A percentile compares a stretch with the other conserved stretches of the same genome.
Conservation (phyloP, 139 green algal species). For the Volvox africanus region DNA sequence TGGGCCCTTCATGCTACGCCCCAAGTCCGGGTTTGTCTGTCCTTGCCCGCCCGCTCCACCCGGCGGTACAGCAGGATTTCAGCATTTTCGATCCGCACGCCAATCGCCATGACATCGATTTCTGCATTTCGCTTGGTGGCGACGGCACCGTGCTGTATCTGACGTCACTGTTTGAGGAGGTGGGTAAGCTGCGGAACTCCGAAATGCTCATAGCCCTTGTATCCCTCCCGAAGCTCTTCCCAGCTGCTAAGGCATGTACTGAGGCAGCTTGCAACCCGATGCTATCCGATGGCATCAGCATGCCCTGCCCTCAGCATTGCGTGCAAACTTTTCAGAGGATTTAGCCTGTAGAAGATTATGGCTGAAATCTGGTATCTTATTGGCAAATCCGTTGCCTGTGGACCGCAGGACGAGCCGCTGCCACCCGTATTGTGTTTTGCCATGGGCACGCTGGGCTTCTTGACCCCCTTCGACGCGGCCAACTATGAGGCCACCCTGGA, state of each 20-base stretch:
- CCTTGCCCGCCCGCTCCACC: neutral
- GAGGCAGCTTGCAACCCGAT: no score
- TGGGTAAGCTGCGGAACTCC: neutral
- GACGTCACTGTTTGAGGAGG: conserved; percentile 79
- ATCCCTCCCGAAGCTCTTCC: no score
- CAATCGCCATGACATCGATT: conserved; percentile 71
- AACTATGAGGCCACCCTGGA: conserved; percentile 67
- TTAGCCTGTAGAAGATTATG: no score
- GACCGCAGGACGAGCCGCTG: conserved; percentile 77
- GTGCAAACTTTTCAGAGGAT: no score
- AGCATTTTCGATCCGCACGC: conserved; percentile 43
- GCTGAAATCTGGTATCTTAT: no score
- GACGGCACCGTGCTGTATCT: conserved; percentile 91
- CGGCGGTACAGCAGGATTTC: conserved; percentile 31
- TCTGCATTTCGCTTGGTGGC: conserved; percentile 86
- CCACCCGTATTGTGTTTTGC: conserved; percentile 89
- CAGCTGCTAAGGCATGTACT: no score
- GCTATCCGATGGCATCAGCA: no score
- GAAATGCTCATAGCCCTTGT: no score
- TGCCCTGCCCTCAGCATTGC: no score
- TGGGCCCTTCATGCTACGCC: no score
- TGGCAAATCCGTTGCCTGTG: no score
- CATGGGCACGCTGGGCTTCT: conserved; percentile 94
- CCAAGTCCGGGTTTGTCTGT: no score
- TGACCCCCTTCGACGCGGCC: conserved; percentile 88